Evolutionary conservation across 495 filamentous ascomycete species (phyloP).

Genomic region (Tricharina praecox): DNA sequence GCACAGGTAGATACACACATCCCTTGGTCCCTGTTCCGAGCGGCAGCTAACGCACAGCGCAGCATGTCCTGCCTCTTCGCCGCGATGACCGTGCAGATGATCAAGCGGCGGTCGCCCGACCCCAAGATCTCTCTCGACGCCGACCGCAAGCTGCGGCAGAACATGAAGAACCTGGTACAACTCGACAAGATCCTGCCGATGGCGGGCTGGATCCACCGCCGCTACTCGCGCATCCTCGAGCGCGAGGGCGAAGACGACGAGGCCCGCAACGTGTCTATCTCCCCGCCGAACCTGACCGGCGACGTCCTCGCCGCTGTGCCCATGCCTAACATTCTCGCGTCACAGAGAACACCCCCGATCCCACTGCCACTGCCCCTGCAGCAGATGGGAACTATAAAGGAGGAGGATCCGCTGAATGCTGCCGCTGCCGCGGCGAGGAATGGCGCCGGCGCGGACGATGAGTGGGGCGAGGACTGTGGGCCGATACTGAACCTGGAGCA

Average conservation of each 20-base stretch:
- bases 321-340: conserved; percentile 9
- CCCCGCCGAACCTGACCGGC: not conserved
- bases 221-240: conserved; percentile 29
- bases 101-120: conserved; percentile 1
- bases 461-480: conserved; percentile 24
- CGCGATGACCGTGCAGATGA: conserved; percentile 11
- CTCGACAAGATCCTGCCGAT: conserved; percentile 11
- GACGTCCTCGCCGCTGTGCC: not conserved
- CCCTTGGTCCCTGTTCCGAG: not conserved
- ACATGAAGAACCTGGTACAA: conserved; percentile 4
- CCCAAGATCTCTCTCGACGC: conserved; percentile 4
- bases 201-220: conserved; percentile 24
- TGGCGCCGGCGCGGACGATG: conserved; percentile 35
- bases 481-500: conserved; percentile 3
- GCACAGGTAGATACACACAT: conserved; percentile 1
- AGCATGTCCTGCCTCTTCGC: conserved; percentile 11
- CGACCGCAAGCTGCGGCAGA: conserved; percentile 6
- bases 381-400: not conserved
- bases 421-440: conserved; percentile 31
- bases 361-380: conserved; percentile 12
- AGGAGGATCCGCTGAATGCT: conserved; percentile 30
- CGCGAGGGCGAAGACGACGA: conserved; percentile 11
- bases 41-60: not conserved
- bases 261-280: not conserved
- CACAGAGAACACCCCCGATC: conserved; percentile 28